phyloP scores from a whole-genome alignment of 1,284 basidiomycete genomes.

The Trametes hirsuta region DNA sequence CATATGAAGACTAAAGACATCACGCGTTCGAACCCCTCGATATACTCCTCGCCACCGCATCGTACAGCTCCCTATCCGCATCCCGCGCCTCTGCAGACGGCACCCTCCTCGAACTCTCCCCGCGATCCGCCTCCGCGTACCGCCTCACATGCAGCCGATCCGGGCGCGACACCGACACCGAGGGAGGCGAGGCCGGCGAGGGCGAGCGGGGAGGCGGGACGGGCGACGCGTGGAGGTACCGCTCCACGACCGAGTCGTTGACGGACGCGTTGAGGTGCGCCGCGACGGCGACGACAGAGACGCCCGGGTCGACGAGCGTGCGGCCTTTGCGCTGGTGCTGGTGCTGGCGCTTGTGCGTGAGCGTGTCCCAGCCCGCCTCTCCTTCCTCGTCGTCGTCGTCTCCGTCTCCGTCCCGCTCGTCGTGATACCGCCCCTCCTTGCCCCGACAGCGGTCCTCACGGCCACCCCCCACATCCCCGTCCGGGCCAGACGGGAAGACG shows the following conservation, averaged over 20 bases:
- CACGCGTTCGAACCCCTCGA: conserved; percentile 3
- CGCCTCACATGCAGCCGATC: conserved; percentile 25
- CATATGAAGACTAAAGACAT: neutral
- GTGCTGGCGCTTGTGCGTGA: neutral
- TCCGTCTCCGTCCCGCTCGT: neutral
- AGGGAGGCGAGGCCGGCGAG: neutral
- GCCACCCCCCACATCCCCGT: neutral
- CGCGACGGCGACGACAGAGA: neutral
- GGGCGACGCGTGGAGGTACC: conserved; percentile 30
- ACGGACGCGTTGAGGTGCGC: conserved; percentile 23
- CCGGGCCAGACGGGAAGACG: conserved; percentile 6
- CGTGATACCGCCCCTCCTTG: neutral
- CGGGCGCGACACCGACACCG: conserved; percentile 13
- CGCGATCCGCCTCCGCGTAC: conserved; percentile 9
- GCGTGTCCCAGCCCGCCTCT: conserved; percentile 9
- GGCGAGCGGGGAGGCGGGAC: conserved; percentile 22
- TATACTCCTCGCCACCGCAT: conserved; percentile 22
- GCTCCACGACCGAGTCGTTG: conserved; percentile 25
- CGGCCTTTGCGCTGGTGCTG: conserved; percentile 1
- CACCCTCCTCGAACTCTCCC: conserved; percentile 1
- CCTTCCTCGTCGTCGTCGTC: neutral
- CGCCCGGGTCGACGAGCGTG: conserved; percentile 10
- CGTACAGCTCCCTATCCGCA: conserved; percentile 24
- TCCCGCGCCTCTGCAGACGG: conserved; percentile 8
- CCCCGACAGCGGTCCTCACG: too few species aligned